phyloP scores from a whole-genome alignment of 2,329 filamentous ascomycete genomes.

The Fusarium algeriense region DNA sequence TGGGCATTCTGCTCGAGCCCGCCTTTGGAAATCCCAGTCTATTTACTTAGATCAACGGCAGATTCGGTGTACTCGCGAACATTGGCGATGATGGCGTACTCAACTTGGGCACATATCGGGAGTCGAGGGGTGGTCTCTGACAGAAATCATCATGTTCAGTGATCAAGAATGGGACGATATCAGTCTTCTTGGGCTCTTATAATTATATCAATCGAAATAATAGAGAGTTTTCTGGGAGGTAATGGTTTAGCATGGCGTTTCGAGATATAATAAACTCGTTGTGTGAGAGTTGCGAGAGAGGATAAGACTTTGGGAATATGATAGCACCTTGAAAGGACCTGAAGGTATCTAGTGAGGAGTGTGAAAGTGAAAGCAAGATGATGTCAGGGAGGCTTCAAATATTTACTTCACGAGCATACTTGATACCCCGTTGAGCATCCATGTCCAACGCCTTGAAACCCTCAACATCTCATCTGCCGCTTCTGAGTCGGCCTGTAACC shows the following conservation, averaged over 20 bases:
- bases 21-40: constrained; percentile 47
- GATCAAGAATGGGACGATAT: constrained; percentile 70
- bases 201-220: constrained; percentile 70
- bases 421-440: no score
- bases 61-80: constrained; percentile 53
- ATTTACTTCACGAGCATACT: no score
- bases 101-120: constrained; percentile 60
- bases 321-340: no score
- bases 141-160: no score
- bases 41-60: constrained; percentile 54
- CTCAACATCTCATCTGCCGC: no score
- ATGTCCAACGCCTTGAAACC: no score
- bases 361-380: no score
- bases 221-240: constrained; percentile 42
- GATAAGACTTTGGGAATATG: constrained; percentile 49
- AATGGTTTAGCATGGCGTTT: constrained; percentile 56
- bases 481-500: no score
- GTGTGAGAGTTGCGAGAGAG: constrained; percentile 62
- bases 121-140: constrained; percentile 49
- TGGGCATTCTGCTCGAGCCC: constrained; percentile 48
- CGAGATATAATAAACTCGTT: constrained; percentile 64
- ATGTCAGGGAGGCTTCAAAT: no score
- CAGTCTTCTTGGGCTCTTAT: constrained; percentile 70
- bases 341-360: no score
- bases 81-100: constrained; percentile 57